A percentile compares a stretch with the other conserved stretches of the same genome.
Conservation (phyloP, 805 yeast genomes). For the Debaryomyces hansenii region DNA sequence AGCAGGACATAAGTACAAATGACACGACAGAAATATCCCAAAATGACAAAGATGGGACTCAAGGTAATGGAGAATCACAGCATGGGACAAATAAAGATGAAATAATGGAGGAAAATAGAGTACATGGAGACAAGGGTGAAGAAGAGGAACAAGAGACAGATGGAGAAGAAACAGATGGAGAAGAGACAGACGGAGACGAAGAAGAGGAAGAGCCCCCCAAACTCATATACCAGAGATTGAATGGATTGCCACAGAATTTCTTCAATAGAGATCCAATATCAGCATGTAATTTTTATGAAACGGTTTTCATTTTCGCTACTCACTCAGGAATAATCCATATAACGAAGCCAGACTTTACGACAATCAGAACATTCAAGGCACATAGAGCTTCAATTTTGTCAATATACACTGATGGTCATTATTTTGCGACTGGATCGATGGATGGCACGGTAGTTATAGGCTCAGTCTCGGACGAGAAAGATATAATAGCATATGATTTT, state of each 20-base stretch:
- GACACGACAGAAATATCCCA: neutral
- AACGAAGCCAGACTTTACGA: constrained; percentile 55
- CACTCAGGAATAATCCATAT: constrained; percentile 83
- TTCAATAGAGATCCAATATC: constrained; percentile 80
- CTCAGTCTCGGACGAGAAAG: constrained; percentile 58
- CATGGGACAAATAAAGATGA: too few species aligned
- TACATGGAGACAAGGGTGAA: neutral
- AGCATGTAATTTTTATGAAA: constrained; percentile 58
- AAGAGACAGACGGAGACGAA: neutral
- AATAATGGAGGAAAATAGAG: too few species aligned
- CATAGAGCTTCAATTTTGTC: constrained; percentile 84
- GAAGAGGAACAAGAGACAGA: too few species aligned
- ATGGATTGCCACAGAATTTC: constrained; percentile 66
- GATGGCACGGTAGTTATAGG: constrained; percentile 93
- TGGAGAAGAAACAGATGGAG: neutral
- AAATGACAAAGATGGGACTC: neutral
- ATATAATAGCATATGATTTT: constrained; percentile 74
- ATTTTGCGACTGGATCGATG: constrained; percentile 85
- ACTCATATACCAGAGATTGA: constrained; percentile 71
- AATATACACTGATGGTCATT: constrained; percentile 67
- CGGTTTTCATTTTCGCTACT: constrained; percentile 77
- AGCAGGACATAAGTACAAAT: too few species aligned
- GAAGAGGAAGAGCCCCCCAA: constrained; percentile 66
- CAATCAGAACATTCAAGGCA: constrained; percentile 73
- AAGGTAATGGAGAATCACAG: too few species aligned